Conservation (phyloP, 2,329 filamentous ascomycete species). For the Raffaelea ambrosiae region DNA sequence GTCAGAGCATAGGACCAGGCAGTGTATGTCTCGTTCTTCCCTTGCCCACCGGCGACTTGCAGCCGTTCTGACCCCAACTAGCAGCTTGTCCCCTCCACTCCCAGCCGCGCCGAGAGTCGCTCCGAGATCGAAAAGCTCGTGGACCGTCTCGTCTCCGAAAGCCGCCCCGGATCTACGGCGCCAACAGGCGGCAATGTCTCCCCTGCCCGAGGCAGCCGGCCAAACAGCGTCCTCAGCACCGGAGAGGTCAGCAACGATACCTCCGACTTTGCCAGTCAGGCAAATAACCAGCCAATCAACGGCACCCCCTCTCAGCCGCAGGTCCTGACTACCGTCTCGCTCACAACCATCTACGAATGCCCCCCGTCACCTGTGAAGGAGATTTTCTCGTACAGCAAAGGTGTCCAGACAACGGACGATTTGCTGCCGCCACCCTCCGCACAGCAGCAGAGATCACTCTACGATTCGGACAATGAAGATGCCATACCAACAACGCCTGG, state of each 20-base stretch:
- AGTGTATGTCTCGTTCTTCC: slow-evolving; percentile 52
- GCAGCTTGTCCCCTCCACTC: slow-evolving; percentile 61
- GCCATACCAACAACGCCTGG: slow-evolving; percentile 46
- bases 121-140: slow-evolving; percentile 81
- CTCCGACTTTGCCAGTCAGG: slow-evolving; percentile 48
- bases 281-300: slow-evolving; percentile 23
- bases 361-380: slow-evolving; percentile 70
- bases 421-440: slow-evolving; percentile 51
- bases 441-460: slow-evolving; percentile 39
- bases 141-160: slow-evolving; percentile 71
- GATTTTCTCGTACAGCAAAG: slow-evolving; percentile 94
- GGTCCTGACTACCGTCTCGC: slow-evolving; percentile 62
- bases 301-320: slow-evolving; percentile 36
- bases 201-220: slow-evolving; percentile 65
- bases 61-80: not conserved
- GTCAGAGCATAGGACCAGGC: slow-evolving; percentile 58
- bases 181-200: slow-evolving; percentile 55
- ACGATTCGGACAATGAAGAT: slow-evolving; percentile 58
- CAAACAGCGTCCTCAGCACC: slow-evolving; percentile 77
- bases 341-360: slow-evolving; percentile 73
- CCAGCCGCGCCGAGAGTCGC: slow-evolving; percentile 58
- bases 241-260: slow-evolving; percentile 68
- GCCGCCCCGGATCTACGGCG: slow-evolving; percentile 56
- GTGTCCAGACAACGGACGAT: slow-evolving; percentile 79
- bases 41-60: not conserved